Conservation (phyloP, 2,329 filamentous ascomycete species). For the Penicillium sp. region DNA sequence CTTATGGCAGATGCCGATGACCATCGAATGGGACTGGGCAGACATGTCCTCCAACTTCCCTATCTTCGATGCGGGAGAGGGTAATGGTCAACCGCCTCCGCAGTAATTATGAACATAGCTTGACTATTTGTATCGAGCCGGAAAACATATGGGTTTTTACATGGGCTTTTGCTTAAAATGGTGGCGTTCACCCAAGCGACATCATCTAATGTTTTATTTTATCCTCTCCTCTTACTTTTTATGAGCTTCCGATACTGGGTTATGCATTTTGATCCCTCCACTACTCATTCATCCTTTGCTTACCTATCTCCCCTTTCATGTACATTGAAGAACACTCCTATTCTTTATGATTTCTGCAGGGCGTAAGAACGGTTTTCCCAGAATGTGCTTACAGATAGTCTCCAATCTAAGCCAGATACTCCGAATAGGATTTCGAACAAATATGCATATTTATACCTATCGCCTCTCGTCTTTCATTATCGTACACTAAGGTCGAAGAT, state of each 20-base stretch:
- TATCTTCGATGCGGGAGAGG: conserved; percentile 30
- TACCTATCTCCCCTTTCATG: conserved; percentile 13
- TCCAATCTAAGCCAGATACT: neutral
- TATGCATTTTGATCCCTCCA: conserved; percentile 7
- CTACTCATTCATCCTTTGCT: neutral
- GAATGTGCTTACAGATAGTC: neutral
- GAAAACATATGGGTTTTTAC: neutral
- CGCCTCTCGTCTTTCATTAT: too few relatives aligned
- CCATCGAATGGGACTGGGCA: conserved; percentile 84
- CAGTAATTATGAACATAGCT: conserved; percentile 27
- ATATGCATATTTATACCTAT: neutral
- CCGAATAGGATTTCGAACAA: neutral
- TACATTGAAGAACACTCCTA: conserved; percentile 15
- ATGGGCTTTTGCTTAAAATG: neutral
- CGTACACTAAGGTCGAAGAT: too few relatives aligned
- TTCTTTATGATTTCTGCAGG: neutral
- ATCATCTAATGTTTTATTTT: neutral
- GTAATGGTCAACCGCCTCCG: conserved; percentile 24
- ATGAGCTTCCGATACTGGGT: neutral
- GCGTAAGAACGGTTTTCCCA: neutral
- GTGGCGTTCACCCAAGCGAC: conserved; percentile 7
- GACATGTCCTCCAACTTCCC: conserved; percentile 44
- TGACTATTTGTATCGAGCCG: conserved; percentile 1
- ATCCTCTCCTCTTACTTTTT: neutral
- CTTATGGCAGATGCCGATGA: conserved; percentile 94